These are phyloP conservation scores for Anisodus acutangulus DNA, from an alignment of 257 asterid genomes.

Conservation along the genomic window DNA sequence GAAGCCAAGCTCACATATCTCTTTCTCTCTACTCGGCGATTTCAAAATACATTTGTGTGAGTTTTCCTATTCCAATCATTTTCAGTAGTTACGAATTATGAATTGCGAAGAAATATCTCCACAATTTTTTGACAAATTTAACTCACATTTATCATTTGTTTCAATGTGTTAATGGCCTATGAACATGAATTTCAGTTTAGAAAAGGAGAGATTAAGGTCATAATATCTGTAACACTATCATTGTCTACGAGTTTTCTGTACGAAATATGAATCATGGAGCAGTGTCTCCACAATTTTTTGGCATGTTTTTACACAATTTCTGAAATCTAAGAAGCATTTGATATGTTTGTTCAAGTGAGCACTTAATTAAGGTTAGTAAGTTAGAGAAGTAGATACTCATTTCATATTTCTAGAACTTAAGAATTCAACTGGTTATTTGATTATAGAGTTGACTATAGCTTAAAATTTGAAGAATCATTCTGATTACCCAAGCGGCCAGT, in stretches of 20 bases:
- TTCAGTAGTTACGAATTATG: no score
- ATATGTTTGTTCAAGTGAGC: neutral
- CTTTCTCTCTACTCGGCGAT: neutral
- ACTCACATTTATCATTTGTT: no score
- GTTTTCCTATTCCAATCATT: neutral
- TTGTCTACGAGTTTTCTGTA: neutral
- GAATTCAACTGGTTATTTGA: neutral
- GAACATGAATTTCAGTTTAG: neutral
- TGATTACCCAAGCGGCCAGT: neutral
- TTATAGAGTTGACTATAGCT: neutral
- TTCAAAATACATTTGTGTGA: neutral
- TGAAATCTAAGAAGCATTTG: constrained; percentile 16
- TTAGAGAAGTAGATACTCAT: neutral
- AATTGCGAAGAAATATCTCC: no score
- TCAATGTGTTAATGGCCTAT: neutral
- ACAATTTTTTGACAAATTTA: no score
- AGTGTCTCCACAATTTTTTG: neutral
- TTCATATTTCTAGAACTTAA: neutral
- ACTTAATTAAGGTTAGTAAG: constrained; percentile 8
- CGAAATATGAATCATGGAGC: no score
- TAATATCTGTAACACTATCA: neutral
- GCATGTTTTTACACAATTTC: neutral
- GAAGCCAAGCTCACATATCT: neutral
- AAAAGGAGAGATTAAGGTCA: neutral
- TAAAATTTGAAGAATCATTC: neutral